A percentile compares a stretch with the other conserved stretches of the same genome.
These are phyloP conservation scores for Aspergillus sp. DNA, from an alignment of 2,329 filamentous ascomycete species.

Conservation along the genomic window DNA sequence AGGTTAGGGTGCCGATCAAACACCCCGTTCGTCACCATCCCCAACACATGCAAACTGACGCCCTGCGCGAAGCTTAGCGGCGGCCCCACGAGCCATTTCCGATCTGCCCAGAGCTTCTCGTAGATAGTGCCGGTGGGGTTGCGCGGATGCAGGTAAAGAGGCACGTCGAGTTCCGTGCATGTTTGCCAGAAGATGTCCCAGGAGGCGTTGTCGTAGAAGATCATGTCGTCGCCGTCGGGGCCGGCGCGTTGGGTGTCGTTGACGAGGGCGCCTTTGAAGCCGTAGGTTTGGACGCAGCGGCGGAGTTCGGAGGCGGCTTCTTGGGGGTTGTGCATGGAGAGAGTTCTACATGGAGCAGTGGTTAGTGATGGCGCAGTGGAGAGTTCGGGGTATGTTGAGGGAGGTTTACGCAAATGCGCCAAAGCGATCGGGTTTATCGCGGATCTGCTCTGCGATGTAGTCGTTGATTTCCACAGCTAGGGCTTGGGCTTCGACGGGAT, in stretches of 20 bases:
- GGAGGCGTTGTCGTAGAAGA: slow-evolving; percentile 64
- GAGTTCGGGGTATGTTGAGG: too few species aligned
- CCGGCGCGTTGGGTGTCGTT: slow-evolving; percentile 64
- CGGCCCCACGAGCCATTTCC: slow-evolving; percentile 62
- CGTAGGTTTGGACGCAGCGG: slow-evolving; percentile 56
- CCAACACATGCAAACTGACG: slow-evolving; percentile 59
- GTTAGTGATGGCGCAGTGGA: too few species aligned
- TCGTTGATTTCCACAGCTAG: slow-evolving; percentile 52
- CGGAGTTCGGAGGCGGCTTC: slow-evolving; percentile 43
- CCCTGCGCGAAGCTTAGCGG: slow-evolving; percentile 61
- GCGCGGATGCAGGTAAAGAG: slow-evolving; percentile 65
- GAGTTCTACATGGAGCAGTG: slow-evolving; percentile 16
- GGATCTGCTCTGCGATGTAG: slow-evolving; percentile 48
- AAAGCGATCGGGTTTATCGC: slow-evolving; percentile 44
- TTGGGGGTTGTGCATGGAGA: slow-evolving; percentile 45
- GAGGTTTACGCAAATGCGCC: slow-evolving; percentile 45
- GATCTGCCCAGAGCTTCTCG: slow-evolving; percentile 60
- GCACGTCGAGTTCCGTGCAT: slow-evolving; percentile 61
- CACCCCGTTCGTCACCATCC: slow-evolving; percentile 53
- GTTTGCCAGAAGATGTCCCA: slow-evolving; percentile 63
- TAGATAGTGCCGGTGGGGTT: slow-evolving; percentile 59
- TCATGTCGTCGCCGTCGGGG: slow-evolving; percentile 59
- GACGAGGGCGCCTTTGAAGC: slow-evolving; percentile 65
- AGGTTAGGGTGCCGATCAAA: slow-evolving; percentile 52
- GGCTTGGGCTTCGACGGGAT: slow-evolving; percentile 46